Conservation (phyloP, 345 rosid genomes). For the Theobroma cacao region DNA sequence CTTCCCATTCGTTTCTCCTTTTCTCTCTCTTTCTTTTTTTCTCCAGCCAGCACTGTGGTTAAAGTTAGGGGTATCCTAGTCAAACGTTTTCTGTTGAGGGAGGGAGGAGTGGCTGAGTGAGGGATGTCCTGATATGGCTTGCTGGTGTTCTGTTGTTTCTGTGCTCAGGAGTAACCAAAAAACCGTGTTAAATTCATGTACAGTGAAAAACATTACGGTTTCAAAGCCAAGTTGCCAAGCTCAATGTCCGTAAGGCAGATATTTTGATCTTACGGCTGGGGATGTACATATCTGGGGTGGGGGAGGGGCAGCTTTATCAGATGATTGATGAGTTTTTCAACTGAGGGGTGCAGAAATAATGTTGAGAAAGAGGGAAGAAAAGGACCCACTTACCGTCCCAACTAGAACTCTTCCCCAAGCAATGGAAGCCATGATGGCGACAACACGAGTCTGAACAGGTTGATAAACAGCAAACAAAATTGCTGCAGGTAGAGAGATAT, state of each 20-base stretch:
- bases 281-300: background rate
- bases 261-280: conserved; percentile 15
- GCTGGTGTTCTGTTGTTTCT: conserved; percentile 48
- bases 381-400: conserved; percentile 75
- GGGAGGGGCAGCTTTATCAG: background rate
- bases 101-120: conserved; percentile 79
- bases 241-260: background rate
- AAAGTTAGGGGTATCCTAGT: conserved; percentile 26
- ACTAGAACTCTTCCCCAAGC: conserved; percentile 89
- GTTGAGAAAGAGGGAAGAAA: background rate
- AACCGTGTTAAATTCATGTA: background rate
- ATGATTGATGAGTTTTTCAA: background rate
- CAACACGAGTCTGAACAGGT: conserved; percentile 96
- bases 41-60: conserved; percentile 10
- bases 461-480: conserved; percentile 97
- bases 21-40: background rate
- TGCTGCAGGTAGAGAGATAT: too few relatives aligned
- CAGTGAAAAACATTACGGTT: too few relatives aligned
- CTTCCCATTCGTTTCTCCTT: background rate
- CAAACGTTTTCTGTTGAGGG: conserved; percentile 83
- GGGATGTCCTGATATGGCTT: conserved; percentile 57
- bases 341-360: background rate
- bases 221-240: background rate
- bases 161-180: conserved; percentile 58
- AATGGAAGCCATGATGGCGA: conserved; percentile 91